Evolutionary conservation across 805 yeast species (phyloP), one percentile per base, ranked within the genome.

Genomic region (Pichia heedii): DNA sequence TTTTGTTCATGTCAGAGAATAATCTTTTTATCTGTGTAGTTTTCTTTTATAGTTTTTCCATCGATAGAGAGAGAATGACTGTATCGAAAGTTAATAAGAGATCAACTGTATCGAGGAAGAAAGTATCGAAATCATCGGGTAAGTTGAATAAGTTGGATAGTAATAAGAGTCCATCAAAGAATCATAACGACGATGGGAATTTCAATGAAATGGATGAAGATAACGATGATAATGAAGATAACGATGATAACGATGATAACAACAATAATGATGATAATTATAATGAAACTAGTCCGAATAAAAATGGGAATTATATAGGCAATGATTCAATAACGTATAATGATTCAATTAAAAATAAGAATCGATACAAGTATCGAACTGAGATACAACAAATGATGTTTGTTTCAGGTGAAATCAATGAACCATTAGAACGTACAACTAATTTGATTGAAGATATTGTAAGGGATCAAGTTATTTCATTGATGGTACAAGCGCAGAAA

Each of bases 301-400:
- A 32, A 20, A 30, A 24, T 27, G 21, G 13, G 22, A 35, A 36
- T 22, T 27, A 27, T 5, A 27, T 27, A 27, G n/a, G 16, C 3
- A 18, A 26, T 29, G 43, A 40, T 20, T 15, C 42, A 15, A 32
- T 39, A 0, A 12, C 39, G n/a, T 33, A 37, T 16, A 4, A 36
- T 16, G 47, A 43, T 18, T 33, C 34, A 7, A 45, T 47, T 9
- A 50, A 48, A 26, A 57, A 57, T 38, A 54, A 53, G 40, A 50
- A 67, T 43, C 78, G 78, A 58, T 80, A 84, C 66, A 79, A 81
- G 57, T 93, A 90, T 62, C 71, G 95, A 45, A 76, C 84, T 33
- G 98, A 93, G 67, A 93, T 93, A 55, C 98, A 93, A 63, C 93
- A 85, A 68, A 93, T 93, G 98, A 93, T 93, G 98, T 93, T 93